Conservation (phyloP, 176 grass and related monocot species). For the Triticum turgidum region DNA sequence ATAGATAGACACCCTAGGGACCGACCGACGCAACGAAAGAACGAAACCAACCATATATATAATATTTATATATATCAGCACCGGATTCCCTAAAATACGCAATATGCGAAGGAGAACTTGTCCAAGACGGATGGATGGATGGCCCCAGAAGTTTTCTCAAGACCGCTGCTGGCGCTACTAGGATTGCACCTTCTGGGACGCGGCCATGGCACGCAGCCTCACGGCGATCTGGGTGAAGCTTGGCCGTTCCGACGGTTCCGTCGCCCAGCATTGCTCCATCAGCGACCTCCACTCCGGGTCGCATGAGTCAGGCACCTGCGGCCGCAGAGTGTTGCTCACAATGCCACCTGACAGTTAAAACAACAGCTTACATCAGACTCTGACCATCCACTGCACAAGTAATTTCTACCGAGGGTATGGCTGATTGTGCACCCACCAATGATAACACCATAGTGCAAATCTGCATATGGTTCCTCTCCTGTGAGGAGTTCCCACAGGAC, state of each 20-base stretch:
- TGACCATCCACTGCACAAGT: neutral
- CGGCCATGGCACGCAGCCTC: slow-evolving; percentile 72
- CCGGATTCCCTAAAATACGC: slow-evolving; percentile 15
- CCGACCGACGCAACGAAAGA: neutral
- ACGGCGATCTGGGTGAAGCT: slow-evolving; percentile 73
- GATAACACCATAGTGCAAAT: slow-evolving; percentile 95
- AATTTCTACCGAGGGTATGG: neutral
- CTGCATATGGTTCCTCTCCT: slow-evolving; percentile 91
- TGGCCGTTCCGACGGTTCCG: slow-evolving; percentile 76
- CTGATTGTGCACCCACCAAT: slow-evolving; percentile 57
- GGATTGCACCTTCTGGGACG: slow-evolving; percentile 61
- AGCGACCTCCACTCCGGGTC: slow-evolving; percentile 86
- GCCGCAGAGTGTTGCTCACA: slow-evolving; percentile 80
- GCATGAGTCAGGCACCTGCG: slow-evolving; percentile 70
- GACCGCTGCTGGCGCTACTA: neutral
- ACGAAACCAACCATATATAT: neutral
- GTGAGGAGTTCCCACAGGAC: slow-evolving; percentile 97
- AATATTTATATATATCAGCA: slow-evolving; percentile 25
- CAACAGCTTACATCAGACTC: neutral
- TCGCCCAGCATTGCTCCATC: slow-evolving; percentile 98
- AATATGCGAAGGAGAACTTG: neutral
- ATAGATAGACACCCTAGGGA: neutral
- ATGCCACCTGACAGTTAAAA: slow-evolving; percentile 70
- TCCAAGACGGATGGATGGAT: neutral
- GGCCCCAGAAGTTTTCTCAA: neutral